Evolutionary conservation across 768 basidiomycete species (phyloP).

Genomic region (Tulasnella sp.): DNA sequence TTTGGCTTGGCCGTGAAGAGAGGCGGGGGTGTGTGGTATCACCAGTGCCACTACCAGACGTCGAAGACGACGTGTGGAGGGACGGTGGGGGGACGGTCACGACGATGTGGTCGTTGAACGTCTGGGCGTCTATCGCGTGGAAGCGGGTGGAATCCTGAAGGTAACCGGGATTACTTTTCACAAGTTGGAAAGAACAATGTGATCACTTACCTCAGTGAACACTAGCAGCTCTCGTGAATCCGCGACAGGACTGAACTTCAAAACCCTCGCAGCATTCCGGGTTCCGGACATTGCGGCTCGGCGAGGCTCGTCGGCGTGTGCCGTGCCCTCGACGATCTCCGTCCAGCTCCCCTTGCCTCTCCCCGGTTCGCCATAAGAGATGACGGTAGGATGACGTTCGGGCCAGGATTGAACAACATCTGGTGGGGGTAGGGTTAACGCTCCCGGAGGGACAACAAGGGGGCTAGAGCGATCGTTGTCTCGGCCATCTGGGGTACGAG

Average conservation of each 20-base stretch:
- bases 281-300: constrained; percentile 55
- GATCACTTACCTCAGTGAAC: constrained; percentile 66
- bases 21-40: background rate
- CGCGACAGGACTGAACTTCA: constrained; percentile 69
- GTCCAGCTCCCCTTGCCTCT: constrained; percentile 49
- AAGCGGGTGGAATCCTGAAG: constrained; percentile 64
- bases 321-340: background rate
- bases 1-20: background rate
- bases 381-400: constrained; percentile 40
- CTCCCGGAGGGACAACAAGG: too few relatives aligned
- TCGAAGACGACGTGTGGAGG: too few relatives aligned
- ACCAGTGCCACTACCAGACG: too few relatives aligned
- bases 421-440: background rate
- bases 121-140: constrained; percentile 77
- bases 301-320: background rate
- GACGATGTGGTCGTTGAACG: constrained; percentile 44
- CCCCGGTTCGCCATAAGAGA: constrained; percentile 42
- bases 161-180: background rate
- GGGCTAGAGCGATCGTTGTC: too few relatives aligned
- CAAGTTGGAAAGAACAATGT: background rate
- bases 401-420: constrained; percentile 18
- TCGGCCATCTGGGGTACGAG: too few relatives aligned
- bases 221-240: constrained; percentile 63
- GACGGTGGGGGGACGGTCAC: constrained; percentile 21
- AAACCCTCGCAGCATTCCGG: constrained; percentile 35